Base-by-base conservation (phyloP, 495 filamentous ascomycete species). In the Trichoderma virens region DNA sequence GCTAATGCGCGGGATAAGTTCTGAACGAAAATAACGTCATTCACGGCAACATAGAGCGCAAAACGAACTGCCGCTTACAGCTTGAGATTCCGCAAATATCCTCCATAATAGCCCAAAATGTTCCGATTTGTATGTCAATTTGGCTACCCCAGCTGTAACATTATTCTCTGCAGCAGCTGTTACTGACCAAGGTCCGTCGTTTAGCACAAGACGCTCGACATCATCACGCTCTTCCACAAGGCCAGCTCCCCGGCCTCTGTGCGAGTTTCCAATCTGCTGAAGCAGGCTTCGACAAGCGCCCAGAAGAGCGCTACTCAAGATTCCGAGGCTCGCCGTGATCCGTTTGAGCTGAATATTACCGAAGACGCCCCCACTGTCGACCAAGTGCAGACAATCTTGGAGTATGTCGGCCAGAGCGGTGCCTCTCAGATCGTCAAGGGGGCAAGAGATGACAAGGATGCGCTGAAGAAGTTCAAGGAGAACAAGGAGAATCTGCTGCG, bases 161-260 rank as follows among this genome's bases (percentile, higher is more conserved):
- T 30, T 18, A 56, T 25, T 20, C 16, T 38, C 16, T 14, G 32
- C 23, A 62, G 61, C 60, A 54, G 41, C 54, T n/a, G 38, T 32
- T 60, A 61, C 62, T 69, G 56, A 72, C 61, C 25, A 30, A 31
- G 23, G 28, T 2, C 43, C 16, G 43, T 16, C 43, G 43, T 34
- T 43, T 69, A 93, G 89, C 82, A 83, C 75, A 93, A 92, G 84
- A 81, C 88, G 67, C 83, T 91, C 76, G 91, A 98, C 80, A 86
- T 96, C 66, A 87, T 98, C 70, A 97, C 92, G 64, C 88, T 98
- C 80, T 98, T 98, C 84, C 93, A 97, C 83, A 86, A 87, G 68
- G 84, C 93, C 28, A 77, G 76, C 45, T 76, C 81, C 20, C 78
- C 85, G 3, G 74, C 85, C 67, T 96, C 91, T 2, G 80, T 80